phyloP scores from a whole-genome alignment of 1,139 yeast genomes.

The Suhomyces guaymorum region DNA sequence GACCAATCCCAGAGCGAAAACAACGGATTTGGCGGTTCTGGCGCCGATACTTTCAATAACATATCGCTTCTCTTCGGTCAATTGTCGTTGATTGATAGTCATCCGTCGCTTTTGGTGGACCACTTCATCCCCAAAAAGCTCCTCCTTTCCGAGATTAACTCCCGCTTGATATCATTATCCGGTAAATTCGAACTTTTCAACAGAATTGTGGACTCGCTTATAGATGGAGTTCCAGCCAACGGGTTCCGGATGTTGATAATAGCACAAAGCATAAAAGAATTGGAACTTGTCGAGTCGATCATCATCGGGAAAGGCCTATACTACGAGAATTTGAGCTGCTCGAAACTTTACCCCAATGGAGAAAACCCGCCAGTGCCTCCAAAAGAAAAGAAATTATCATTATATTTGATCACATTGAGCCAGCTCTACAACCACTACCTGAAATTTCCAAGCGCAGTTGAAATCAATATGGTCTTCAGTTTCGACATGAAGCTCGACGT shows the following conservation, averaged over 20 bases:
- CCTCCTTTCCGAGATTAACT: constrained; percentile 63
- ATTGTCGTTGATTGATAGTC: constrained; percentile 52
- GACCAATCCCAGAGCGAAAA: constrained; percentile 27
- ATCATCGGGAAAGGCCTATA: constrained; percentile 59
- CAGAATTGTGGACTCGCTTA: constrained; percentile 42
- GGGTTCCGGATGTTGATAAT: constrained; percentile 48
- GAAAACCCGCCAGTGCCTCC: constrained; percentile 13
- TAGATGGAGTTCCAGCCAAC: constrained; percentile 13
- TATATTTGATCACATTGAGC: constrained; percentile 42
- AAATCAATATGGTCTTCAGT: constrained; percentile 53
- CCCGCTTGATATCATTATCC: constrained; percentile 51
- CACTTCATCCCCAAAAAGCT: constrained; percentile 73
- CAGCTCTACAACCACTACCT: constrained; percentile 41
- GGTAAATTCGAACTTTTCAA: constrained; percentile 62
- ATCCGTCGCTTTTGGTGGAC: constrained; percentile 70
- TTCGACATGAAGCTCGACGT: constrained; percentile 56
- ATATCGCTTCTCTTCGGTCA: constrained; percentile 48
- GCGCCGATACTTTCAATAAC: constrained; percentile 16
- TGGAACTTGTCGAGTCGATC: constrained; percentile 69
- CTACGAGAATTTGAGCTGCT: constrained; percentile 62
- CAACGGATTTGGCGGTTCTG: constrained; percentile 7
- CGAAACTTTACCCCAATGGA: constrained; percentile 53
- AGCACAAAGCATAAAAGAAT: constrained; percentile 62
- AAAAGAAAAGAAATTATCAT: constrained; percentile 15
- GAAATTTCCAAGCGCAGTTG: constrained; percentile 23